A percentile compares a stretch with the other conserved stretches of the same genome.
phyloP scores from a whole-genome alignment of 2,329 filamentous ascomycete species.

The Penicillium sclerotigenum region DNA sequence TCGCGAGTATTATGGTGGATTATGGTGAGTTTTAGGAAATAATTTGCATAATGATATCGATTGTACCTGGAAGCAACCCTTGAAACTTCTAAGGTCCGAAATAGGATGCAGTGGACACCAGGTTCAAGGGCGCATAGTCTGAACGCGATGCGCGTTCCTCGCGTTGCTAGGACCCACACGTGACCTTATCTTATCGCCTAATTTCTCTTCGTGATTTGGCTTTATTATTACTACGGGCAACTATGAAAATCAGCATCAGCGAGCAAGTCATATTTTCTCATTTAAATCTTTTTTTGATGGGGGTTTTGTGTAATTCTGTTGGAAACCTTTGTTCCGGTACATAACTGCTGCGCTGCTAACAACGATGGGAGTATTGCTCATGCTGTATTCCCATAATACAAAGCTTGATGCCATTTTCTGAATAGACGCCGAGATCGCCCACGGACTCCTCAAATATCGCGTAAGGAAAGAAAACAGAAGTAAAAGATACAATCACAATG shows the following conservation, averaged over 20 bases:
- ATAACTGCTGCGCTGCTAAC: not conserved
- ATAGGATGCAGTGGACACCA: not conserved
- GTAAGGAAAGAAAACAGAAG: not conserved
- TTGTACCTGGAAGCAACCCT: not conserved
- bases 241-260: no score
- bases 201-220: not conserved
- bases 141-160: conserved; percentile 27
- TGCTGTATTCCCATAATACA: conserved; percentile 19
- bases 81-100: conserved; percentile 7
- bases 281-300: not conserved
- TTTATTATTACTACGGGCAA: not conserved
- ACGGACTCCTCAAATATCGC: conserved; percentile 5
- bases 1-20: not conserved
- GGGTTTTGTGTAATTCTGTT: not conserved
- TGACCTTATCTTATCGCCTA: conserved; percentile 21
- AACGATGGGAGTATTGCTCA: conserved; percentile 22
- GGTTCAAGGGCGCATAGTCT: conserved; percentile 19
- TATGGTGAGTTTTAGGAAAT: not conserved
- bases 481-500: conserved; percentile 7
- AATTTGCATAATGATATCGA: conserved; percentile 10
- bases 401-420: conserved; percentile 6
- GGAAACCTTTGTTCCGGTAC: not conserved
- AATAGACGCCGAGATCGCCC: conserved; percentile 10
- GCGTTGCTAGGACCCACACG: conserved; percentile 22
- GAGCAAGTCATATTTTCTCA: not conserved